Conservation (phyloP, 345 rosid genomes). For the Viola odorata region DNA sequence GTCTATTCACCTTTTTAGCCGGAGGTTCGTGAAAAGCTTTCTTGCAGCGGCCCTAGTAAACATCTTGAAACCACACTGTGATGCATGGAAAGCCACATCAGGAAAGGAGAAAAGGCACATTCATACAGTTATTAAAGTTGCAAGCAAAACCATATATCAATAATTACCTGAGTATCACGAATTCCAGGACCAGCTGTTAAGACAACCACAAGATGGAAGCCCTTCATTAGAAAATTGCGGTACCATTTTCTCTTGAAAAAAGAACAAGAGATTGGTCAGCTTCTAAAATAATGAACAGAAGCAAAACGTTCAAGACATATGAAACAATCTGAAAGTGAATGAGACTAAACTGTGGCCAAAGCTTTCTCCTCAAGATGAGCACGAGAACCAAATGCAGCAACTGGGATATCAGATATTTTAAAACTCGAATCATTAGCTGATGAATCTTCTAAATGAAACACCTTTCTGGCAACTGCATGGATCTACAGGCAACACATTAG, state of each 20-base stretch:
- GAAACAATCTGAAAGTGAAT: not conserved
- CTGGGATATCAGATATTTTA: conserved; percentile 60
- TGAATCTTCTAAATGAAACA: conserved; percentile 40
- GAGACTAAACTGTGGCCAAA: conserved; percentile 75
- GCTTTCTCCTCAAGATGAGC: conserved; percentile 98
- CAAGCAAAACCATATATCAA: not conserved
- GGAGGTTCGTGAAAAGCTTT: conserved; percentile 80
- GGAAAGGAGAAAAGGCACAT: not conserved
- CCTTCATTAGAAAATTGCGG: conserved; percentile 96
- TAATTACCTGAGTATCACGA: conserved; percentile 85
- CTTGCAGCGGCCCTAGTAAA: conserved; percentile 97
- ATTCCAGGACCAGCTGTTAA: conserved; percentile 90
- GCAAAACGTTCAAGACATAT: conserved; percentile 1
- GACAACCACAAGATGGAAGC: conserved; percentile 88
- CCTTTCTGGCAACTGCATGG: conserved; percentile 63
- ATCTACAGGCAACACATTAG: conserved; percentile 57
- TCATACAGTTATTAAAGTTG: not conserved
- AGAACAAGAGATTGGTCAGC: conserved; percentile 17
- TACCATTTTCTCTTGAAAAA: conserved; percentile 88
- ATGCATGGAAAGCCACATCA: conserved; percentile 6
- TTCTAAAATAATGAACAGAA: not conserved
- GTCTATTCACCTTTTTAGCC: conserved; percentile 59
- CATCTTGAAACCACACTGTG: conserved; percentile 99
- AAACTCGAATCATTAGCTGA: conserved; percentile 32
- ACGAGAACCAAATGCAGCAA: conserved; percentile 93